Percentiles rank a stretch among this genome's conserved stretches.
phyloP scores from a whole-genome alignment of 2,329 filamentous ascomycete genomes.

The Botrytis fragariae region DNA sequence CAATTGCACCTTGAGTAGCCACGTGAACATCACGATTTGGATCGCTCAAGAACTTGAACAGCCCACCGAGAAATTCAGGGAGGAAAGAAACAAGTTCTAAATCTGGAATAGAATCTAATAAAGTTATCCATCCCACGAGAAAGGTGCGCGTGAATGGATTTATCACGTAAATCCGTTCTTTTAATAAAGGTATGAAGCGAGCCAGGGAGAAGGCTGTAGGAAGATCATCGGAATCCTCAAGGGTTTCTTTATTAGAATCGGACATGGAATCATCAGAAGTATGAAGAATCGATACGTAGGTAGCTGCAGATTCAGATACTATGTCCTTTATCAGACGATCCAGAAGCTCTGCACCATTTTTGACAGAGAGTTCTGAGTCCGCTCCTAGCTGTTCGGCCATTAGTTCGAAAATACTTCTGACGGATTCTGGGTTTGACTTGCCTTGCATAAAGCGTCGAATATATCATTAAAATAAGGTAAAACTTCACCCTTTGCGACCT shows the following conservation, averaged over 20 bases:
- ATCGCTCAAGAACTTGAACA: constrained; percentile 90
- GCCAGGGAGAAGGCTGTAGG: constrained; percentile 90
- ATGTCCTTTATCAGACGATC: constrained; percentile 96
- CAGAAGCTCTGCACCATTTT: constrained; percentile 93
- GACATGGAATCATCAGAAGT: constrained; percentile 52
- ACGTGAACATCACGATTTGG: constrained; percentile 92
- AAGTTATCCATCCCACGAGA: constrained; percentile 90
- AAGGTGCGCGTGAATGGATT: constrained; percentile 96
- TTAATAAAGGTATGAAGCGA: constrained; percentile 86
- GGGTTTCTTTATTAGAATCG: constrained; percentile 46
- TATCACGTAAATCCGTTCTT: constrained; percentile 89
- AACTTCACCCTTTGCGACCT: constrained; percentile 97
- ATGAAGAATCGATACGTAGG: constrained; percentile 88
- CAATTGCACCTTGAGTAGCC: constrained; percentile 81
- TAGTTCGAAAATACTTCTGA: constrained; percentile 13
- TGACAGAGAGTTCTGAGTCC: constrained; percentile 93
- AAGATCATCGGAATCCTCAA: constrained; percentile 49
- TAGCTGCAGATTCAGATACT: constrained; percentile 89
- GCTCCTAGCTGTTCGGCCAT: constrained; percentile 69
- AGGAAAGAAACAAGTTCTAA: constrained; percentile 90
- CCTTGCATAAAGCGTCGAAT: constrained; percentile 96
- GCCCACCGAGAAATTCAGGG: constrained; percentile 83
- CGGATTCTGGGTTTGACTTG: constrained; percentile 43
- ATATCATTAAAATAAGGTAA: constrained; percentile 97
- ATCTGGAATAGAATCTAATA: constrained; percentile 95